These are phyloP conservation scores for Pilasporangium apinafurcum DNA, from an alignment of 352 stramenopile species.

Conservation along the genomic window DNA sequence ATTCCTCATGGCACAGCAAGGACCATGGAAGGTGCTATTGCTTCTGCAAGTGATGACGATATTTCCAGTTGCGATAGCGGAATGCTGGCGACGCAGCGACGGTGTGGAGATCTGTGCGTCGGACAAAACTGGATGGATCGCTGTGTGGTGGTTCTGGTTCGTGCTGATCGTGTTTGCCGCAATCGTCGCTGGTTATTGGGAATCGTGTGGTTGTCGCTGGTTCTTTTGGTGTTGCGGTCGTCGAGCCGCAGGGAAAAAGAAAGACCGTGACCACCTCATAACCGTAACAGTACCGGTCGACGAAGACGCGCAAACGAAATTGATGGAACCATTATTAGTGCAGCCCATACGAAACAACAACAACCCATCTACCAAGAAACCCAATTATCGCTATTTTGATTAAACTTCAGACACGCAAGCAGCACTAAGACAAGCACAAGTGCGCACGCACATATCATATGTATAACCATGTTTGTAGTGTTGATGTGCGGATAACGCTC, in stretches of 20 bases:
- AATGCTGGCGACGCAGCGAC: slow-evolving; percentile 56
- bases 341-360: neutral
- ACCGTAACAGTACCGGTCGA: neutral
- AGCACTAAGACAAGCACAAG: neutral
- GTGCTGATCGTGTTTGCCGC: slow-evolving; percentile 34
- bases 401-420: too few species aligned
- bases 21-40: slow-evolving; percentile 1
- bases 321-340: slow-evolving; percentile 9
- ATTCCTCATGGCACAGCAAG: too few species aligned
- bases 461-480: slow-evolving; percentile 8
- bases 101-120: slow-evolving; percentile 48
- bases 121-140: slow-evolving; percentile 35
- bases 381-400: slow-evolving; percentile 44
- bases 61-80: slow-evolving; percentile 10
- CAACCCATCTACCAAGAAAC: slow-evolving; percentile 13
- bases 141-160: slow-evolving; percentile 71
- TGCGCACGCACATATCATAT: neutral
- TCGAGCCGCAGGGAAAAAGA: neutral
- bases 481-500: too few species aligned
- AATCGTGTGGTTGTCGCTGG: slow-evolving; percentile 17
- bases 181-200: slow-evolving; percentile 23
- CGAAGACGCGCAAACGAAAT: neutral
- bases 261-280: slow-evolving; percentile 3
- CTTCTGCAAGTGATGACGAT: neutral
- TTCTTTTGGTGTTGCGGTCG: neutral